Conservation (phyloP, 1,284 basidiomycete species). For the Volvariella volvacea region DNA sequence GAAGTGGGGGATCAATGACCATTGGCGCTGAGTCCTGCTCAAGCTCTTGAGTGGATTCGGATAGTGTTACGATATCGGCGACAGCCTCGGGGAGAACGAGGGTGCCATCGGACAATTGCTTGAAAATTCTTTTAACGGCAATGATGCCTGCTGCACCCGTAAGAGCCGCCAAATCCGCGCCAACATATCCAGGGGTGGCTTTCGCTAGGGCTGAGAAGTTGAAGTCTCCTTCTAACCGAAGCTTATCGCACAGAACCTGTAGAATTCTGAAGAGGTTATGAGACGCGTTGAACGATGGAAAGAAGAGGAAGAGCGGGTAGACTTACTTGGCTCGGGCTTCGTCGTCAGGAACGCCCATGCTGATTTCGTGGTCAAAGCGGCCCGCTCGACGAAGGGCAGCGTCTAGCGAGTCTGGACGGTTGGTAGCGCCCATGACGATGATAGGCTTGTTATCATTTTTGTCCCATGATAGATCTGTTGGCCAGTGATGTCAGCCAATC, state of each 20-base stretch:
- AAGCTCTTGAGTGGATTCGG: constrained; percentile 7
- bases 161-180: constrained; percentile 87
- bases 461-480: constrained; percentile 84
- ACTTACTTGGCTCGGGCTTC: constrained; percentile 81
- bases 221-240: constrained; percentile 77
- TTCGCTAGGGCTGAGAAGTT: constrained; percentile 82
- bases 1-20: constrained; percentile 36
- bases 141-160: constrained; percentile 93
- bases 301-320: not conserved
- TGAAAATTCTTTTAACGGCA: constrained; percentile 95
- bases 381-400: constrained; percentile 90
- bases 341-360: constrained; percentile 95
- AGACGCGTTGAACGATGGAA: constrained; percentile 1
- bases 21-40: constrained; percentile 36
- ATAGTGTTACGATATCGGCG: constrained; percentile 9
- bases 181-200: constrained; percentile 94
- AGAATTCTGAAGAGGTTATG: constrained; percentile 55
- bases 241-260: constrained; percentile 68
- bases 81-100: constrained; percentile 43
- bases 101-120: constrained; percentile 68
- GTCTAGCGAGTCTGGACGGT: constrained; percentile 92
- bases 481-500: constrained; percentile 4
- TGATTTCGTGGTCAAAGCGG: constrained; percentile 95
- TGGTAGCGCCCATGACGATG: constrained; percentile 94
- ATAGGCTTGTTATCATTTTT: constrained; percentile 87